Conservation (phyloP, 345 rosid species). For the Erucastrum elatum region DNA sequence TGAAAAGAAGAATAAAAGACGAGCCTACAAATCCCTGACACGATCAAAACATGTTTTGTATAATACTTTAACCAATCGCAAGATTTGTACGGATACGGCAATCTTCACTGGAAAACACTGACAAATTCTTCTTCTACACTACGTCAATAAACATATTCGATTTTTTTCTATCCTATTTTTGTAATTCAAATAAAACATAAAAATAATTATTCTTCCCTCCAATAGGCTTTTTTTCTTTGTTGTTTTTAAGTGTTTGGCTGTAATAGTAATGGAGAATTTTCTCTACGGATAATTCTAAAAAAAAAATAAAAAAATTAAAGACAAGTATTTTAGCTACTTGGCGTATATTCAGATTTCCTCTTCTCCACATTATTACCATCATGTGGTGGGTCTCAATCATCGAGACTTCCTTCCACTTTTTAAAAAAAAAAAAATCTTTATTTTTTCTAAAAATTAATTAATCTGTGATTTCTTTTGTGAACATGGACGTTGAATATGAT, state of each 20-base stretch:
- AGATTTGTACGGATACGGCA: slow-evolving; percentile 40
- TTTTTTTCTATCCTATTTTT: background rate
- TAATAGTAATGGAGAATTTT: slow-evolving; percentile 32
- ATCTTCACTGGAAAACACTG: slow-evolving; percentile 15
- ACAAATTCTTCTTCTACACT: slow-evolving; percentile 34
- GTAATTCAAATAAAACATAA: background rate
- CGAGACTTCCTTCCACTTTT: slow-evolving; percentile 35
- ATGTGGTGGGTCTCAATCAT: slow-evolving; percentile 47
- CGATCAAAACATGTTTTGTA: background rate
- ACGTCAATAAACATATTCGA: slow-evolving; percentile 20
- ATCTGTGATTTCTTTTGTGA: slow-evolving; percentile 32
- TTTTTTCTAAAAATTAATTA: slow-evolving; percentile 6
- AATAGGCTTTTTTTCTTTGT: slow-evolving; percentile 10
- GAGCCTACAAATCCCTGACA: background rate
- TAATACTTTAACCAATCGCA: background rate
- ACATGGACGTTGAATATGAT: slow-evolving; percentile 43
- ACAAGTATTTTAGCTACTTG: slow-evolving; percentile 18
- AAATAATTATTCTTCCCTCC: background rate
- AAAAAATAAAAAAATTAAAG: background rate
- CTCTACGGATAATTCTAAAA: background rate
- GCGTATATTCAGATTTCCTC: slow-evolving; percentile 6
- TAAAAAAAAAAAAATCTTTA: no score
- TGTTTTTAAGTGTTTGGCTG: slow-evolving; percentile 36
- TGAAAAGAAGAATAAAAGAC: background rate
- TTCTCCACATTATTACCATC: slow-evolving; percentile 27